phyloP scores from a whole-genome alignment of 257 asterid genomes.

The Solanum paucissectum region DNA sequence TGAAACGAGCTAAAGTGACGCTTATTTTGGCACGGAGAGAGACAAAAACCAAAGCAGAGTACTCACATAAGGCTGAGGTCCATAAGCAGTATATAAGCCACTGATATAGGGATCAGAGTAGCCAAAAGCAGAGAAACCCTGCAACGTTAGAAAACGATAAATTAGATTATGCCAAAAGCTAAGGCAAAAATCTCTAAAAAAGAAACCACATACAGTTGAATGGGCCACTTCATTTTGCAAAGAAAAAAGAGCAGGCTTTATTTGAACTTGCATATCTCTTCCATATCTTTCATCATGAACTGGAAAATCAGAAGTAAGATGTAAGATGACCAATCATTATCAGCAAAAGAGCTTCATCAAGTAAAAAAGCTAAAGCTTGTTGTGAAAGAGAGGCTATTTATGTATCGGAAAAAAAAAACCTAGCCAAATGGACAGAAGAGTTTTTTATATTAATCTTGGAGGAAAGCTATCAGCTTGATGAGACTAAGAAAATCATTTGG shows the following conservation, averaged over 20 bases:
- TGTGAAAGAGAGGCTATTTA: neutral
- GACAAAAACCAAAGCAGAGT: neutral
- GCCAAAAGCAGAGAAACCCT: slow-evolving; percentile 45
- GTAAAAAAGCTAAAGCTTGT: neutral
- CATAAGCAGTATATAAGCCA: slow-evolving; percentile 57
- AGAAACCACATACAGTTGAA: slow-evolving; percentile 45
- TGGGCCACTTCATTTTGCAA: slow-evolving; percentile 46
- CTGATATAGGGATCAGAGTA: slow-evolving; percentile 59
- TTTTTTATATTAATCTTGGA: neutral
- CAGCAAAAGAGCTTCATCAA: neutral
- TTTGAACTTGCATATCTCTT: slow-evolving; percentile 29
- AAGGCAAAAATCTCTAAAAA: neutral
- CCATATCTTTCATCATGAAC: slow-evolving; percentile 43
- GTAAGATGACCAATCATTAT: neutral
- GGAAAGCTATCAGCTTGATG: neutral
- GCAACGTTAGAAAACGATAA: neutral
- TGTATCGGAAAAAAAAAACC: neutral
- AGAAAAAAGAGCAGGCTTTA: slow-evolving; percentile 32
- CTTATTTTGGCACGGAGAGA: neutral
- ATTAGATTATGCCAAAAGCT: neutral
- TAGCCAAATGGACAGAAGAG: neutral
- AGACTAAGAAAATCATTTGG: neutral
- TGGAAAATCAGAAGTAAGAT: slow-evolving; percentile 1
- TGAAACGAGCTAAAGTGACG: neutral
- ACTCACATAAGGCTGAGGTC: slow-evolving; percentile 65